Evolutionary conservation across 2,329 filamentous ascomycete genomes (phyloP).

Genomic region (Penicillium sp.): DNA sequence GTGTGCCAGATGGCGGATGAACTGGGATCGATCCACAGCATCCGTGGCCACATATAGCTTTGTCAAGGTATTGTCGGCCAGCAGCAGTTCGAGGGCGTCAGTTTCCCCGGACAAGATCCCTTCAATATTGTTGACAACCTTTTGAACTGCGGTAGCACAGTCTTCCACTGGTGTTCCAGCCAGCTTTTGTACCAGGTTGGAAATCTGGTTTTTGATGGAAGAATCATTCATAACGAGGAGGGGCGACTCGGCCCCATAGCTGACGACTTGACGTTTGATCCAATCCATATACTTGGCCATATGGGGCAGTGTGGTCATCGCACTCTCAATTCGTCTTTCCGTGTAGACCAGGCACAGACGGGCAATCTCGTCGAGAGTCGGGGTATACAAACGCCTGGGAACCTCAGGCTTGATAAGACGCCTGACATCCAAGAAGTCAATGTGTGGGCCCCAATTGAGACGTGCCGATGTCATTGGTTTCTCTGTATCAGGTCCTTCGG

Average conservation of each 20-base stretch:
- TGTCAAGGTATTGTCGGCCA: not conserved
- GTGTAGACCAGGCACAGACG: slow-evolving; percentile 11
- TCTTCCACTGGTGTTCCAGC: slow-evolving; percentile 1
- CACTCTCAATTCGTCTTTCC: not conserved
- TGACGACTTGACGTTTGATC: not conserved
- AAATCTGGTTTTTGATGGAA: slow-evolving; percentile 2
- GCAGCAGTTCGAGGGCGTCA: slow-evolving; percentile 14
- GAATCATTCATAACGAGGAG: not conserved
- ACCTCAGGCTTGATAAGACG: slow-evolving; percentile 14
- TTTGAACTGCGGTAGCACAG: not conserved
- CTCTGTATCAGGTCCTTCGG: not conserved
- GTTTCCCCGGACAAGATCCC: slow-evolving; percentile 3
- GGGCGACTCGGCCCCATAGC: not conserved
- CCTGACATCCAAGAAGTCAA: slow-evolving; percentile 15
- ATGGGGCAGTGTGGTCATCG: not conserved
- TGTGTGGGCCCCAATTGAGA: slow-evolving; percentile 14
- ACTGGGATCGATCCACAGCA: not conserved
- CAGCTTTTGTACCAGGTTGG: not conserved
- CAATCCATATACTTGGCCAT: slow-evolving; percentile 12
- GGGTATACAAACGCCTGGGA: slow-evolving; percentile 3
- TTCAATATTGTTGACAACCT: slow-evolving; percentile 6
- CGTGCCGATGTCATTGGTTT: not conserved
- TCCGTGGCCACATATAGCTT: slow-evolving; percentile 1
- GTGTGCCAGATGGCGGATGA: slow-evolving; percentile 1
- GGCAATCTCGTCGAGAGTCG: slow-evolving; percentile 2